phyloP scores from a whole-genome alignment of 2,329 filamentous ascomycete genomes.

The Pseudogymnoascus sp. region DNA sequence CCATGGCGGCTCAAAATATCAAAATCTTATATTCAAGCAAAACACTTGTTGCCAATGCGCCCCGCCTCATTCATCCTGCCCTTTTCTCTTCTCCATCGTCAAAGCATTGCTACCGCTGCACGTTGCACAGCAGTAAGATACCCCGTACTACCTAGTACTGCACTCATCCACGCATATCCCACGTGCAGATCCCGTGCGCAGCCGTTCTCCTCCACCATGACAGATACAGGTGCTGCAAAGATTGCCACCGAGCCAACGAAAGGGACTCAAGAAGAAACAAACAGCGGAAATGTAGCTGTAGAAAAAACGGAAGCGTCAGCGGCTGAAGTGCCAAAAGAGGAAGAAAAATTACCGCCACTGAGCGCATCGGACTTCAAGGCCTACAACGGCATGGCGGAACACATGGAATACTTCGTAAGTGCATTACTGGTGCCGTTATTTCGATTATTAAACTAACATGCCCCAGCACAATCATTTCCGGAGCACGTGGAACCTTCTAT shows the following conservation, averaged over 20 bases:
- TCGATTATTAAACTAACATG: neutral
- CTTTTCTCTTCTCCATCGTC: neutral
- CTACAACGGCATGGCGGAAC: slow-evolving; percentile 57
- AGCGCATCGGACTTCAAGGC: slow-evolving; percentile 47
- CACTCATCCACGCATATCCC: neutral
- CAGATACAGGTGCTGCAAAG: neutral
- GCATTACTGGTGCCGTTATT: neutral
- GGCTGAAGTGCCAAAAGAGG: neutral
- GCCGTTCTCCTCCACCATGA: slow-evolving; percentile 15
- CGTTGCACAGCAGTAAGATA: neutral
- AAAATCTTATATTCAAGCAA: neutral
- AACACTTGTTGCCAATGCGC: neutral
- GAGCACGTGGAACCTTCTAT: slow-evolving; percentile 62
- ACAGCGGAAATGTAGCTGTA: neutral
- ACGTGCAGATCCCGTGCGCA: slow-evolving; percentile 2
- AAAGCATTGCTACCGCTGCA: neutral
- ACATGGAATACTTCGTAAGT: slow-evolving; percentile 55
- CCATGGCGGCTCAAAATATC: neutral
- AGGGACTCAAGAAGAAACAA: neutral
- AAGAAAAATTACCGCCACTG: slow-evolving; percentile 41
- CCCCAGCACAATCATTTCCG: slow-evolving; percentile 69
- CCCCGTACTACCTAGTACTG: neutral
- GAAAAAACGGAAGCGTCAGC: neutral
- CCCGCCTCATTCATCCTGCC: neutral
- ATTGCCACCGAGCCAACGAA: neutral